Evolutionary conservation across 805 yeast genomes (phyloP).

Genomic region (Spathaspora boniae): DNA sequence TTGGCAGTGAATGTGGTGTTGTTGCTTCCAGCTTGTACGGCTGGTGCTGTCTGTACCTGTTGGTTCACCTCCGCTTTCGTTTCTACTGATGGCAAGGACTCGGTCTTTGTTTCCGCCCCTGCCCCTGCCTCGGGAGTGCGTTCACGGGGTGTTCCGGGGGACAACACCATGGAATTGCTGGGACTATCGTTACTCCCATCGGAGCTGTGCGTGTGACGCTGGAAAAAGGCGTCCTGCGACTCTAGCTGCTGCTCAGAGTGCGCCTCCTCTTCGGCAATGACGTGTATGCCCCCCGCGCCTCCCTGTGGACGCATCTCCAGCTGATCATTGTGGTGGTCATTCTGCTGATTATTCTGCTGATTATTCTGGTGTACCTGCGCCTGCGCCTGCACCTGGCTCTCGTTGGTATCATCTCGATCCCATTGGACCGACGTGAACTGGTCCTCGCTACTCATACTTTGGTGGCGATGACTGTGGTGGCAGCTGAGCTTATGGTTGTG

Average conservation of each 20-base stretch:
- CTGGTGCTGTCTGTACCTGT: too few relatives aligned
- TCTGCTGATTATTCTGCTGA: too few relatives aligned
- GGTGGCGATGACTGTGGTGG: constrained; percentile 1
- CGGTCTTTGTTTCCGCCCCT: too few relatives aligned
- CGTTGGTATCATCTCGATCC: constrained; percentile 38
- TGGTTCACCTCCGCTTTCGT: too few relatives aligned
- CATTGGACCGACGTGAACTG: constrained; percentile 57
- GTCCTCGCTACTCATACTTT: constrained; percentile 34
- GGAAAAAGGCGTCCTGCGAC: neutral
- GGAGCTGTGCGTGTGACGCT: neutral
- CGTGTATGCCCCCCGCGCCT: constrained; percentile 2
- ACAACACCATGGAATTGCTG: too few relatives aligned
- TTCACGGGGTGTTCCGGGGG: too few relatives aligned
- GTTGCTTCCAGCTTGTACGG: too few relatives aligned
- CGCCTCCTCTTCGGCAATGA: neutral
- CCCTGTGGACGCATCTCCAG: neutral
- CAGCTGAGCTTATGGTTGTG: neutral
- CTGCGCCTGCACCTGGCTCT: too few relatives aligned
- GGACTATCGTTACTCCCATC: too few relatives aligned
- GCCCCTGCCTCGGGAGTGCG: too few relatives aligned
- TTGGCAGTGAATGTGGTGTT: constrained; percentile 2
- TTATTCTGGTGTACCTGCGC: too few relatives aligned
- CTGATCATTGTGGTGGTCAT: neutral
- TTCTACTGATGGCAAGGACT: too few relatives aligned
- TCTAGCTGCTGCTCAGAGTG: neutral